Evolutionary conservation across 257 asterid genomes (phyloP).

Genomic region (Petunia axillaris): DNA sequence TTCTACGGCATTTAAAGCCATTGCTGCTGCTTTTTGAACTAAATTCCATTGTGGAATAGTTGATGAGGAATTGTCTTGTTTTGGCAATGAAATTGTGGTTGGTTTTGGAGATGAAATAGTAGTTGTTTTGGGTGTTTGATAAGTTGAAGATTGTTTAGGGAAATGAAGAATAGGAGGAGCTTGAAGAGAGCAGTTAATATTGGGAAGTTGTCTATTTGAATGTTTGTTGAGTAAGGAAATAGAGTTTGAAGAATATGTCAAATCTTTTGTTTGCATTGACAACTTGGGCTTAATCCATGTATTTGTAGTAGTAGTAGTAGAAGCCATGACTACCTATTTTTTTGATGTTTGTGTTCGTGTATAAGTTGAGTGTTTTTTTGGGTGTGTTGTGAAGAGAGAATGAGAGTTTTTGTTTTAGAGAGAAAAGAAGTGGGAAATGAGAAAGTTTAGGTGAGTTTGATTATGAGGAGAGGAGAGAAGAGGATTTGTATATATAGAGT

Average conservation of each 20-base stretch:
- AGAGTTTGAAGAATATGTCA: constrained; percentile 30
- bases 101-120: constrained; percentile 16
- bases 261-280: constrained; percentile 21
- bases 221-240: constrained; percentile 23
- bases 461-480: constrained; percentile 24
- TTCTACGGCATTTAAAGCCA: constrained; percentile 84
- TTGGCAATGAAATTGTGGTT: constrained; percentile 2
- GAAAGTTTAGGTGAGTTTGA: neutral
- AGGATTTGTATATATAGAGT: constrained; percentile 6
- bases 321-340: constrained; percentile 61
- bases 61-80: constrained; percentile 17
- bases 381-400: constrained; percentile 11
- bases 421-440: neutral
- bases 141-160: constrained; percentile 49
- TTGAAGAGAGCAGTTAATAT: constrained; percentile 55
- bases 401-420: constrained; percentile 5
- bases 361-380: neutral
- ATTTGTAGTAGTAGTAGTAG: constrained; percentile 35
- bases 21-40: constrained; percentile 75
- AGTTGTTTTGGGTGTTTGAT: constrained; percentile 37
- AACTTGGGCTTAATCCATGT: constrained; percentile 53
- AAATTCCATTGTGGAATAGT: constrained; percentile 62
- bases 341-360: constrained; percentile 7
- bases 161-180: constrained; percentile 57
- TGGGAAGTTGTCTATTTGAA: constrained; percentile 21